Evolutionary conservation across 495 filamentous ascomycete genomes (phyloP).

Genomic region (Trichoderma reesei): DNA sequence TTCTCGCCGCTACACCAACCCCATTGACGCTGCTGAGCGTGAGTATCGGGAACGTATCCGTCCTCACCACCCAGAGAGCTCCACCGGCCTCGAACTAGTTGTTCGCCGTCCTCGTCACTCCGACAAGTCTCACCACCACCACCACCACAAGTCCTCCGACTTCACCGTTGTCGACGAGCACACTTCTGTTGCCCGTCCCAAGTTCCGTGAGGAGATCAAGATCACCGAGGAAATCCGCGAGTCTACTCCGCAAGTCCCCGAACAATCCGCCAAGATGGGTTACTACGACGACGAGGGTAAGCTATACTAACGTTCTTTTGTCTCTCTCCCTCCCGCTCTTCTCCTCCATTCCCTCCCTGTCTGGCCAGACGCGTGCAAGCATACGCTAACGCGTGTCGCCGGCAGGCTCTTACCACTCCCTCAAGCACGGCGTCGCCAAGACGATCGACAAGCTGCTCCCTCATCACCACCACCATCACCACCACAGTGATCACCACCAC

Average conservation of each 20-base stretch:
- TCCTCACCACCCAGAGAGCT: conserved; percentile 32
- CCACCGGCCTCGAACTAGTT: conserved; percentile 19
- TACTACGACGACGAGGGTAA: conserved; percentile 92
- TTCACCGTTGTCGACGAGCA: conserved; percentile 37
- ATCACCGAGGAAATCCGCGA: conserved; percentile 33
- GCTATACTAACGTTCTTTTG: conserved; percentile 14
- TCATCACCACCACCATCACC: conserved; percentile 53
- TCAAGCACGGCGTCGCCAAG: conserved; percentile 79
- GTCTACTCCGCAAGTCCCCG: conserved; percentile 26
- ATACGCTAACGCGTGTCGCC: conserved; percentile 15
- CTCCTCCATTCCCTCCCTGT: no score
- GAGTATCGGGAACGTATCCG: conserved; percentile 73
- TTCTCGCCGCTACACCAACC: conserved; percentile 41
- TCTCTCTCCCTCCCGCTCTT: conserved; percentile 5
- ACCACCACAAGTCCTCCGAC: conserved; percentile 16
- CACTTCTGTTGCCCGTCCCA: conserved; percentile 20
- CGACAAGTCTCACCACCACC: conserved; percentile 22
- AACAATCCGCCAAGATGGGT: conserved; percentile 69
- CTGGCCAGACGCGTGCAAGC: conserved; percentile 23
- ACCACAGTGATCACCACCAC: conserved; percentile 45
- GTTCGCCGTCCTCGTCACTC: conserved; percentile 31
- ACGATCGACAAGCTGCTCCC: conserved; percentile 65
- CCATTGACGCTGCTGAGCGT: conserved; percentile 74
- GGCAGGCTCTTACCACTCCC: conserved; percentile 79
- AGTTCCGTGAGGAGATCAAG: conserved; percentile 21